These are phyloP conservation scores for Galeopsis tetrahit DNA, from an alignment of 257 asterid species.

Conservation along the genomic window DNA sequence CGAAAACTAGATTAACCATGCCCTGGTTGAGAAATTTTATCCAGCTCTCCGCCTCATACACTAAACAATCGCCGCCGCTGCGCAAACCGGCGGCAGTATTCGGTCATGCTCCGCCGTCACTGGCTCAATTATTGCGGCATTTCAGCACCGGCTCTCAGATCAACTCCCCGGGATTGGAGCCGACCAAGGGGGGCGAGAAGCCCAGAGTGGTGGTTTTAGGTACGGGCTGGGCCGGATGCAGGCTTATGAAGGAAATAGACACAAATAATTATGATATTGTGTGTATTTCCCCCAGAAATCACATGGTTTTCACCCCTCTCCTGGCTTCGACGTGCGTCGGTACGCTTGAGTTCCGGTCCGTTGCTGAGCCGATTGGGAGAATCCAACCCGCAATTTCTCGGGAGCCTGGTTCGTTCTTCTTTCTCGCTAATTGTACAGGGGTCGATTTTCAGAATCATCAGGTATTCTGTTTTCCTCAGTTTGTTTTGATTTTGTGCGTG, in stretches of 20 bases:
- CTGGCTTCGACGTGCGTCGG: conserved; percentile 99
- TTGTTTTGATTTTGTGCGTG: not conserved
- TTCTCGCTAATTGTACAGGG: conserved; percentile 76
- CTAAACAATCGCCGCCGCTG: conserved; percentile 38
- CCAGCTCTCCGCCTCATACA: conserved; percentile 53
- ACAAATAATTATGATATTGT: conserved; percentile 75
- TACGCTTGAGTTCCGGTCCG: conserved; percentile 97
- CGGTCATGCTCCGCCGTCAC: conserved; percentile 41
- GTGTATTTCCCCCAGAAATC: conserved; percentile 92
- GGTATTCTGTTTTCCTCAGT: conserved; percentile 43
- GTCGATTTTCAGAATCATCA: conserved; percentile 74
- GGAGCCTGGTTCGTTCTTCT: conserved; percentile 89
- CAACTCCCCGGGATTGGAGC: conserved; percentile 48
- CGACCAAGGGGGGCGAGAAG: conserved; percentile 83
- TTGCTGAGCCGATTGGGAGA: conserved; percentile 91
- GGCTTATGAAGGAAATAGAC: conserved; percentile 86
- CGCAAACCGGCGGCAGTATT: conserved; percentile 37
- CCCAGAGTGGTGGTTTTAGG: conserved; percentile 96
- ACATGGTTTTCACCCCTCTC: conserved; percentile 98
- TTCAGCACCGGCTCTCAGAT: conserved; percentile 43
- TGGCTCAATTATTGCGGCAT: conserved; percentile 53
- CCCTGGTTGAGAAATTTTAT: conserved; percentile 77
- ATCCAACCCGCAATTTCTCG: conserved; percentile 93
- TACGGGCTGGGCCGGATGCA: conserved; percentile 98
- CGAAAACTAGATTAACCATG: conserved; percentile 43